A percentile compares a stretch with the other conserved stretches of the same genome.
Evolutionary conservation across 148 eudicot genomes (phyloP).

Genomic region (Chenopodium suecicum): DNA sequence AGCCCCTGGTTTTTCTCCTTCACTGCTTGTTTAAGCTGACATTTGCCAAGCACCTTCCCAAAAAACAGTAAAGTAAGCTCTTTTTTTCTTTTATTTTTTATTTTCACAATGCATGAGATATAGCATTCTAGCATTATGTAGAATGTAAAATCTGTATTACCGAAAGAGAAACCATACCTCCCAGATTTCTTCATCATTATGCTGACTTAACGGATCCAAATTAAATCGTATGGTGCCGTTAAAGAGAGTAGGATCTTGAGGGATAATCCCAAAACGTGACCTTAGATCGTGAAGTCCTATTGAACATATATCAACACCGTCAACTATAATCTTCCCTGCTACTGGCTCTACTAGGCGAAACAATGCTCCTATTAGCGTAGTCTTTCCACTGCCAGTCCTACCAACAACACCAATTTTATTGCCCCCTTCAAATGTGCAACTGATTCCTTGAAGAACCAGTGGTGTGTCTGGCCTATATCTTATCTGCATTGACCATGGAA

Average conservation of each 20-base stretch:
- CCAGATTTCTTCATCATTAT: constrained; percentile 68
- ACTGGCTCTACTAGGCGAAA: constrained; percentile 81
- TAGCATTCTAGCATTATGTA: too few species aligned
- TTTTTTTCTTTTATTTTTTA: too few species aligned
- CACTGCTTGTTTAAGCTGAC: constrained; percentile 70
- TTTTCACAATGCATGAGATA: too few species aligned
- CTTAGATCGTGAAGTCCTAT: constrained; percentile 88
- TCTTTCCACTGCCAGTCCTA: constrained; percentile 86
- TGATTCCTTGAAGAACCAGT: constrained; percentile 67
- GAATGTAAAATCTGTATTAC: not conserved
- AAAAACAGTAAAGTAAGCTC: too few species aligned
- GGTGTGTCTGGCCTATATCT: constrained; percentile 64
- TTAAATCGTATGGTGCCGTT: constrained; percentile 80
- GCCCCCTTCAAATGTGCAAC: constrained; percentile 78
- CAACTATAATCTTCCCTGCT: constrained; percentile 62
- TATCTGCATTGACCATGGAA: constrained; percentile 40
- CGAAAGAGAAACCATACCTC: constrained; percentile 45
- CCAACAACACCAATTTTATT: constrained; percentile 46
- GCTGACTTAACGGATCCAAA: constrained; percentile 67
- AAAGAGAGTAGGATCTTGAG: constrained; percentile 87
- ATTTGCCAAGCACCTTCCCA: constrained; percentile 60
- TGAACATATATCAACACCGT: constrained; percentile 63
- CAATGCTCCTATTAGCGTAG: constrained; percentile 75
- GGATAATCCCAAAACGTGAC: constrained; percentile 73
- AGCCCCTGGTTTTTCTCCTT: constrained; percentile 62